Evolutionary conservation across 257 asterid genomes (phyloP), one percentile per base, ranked within the genome.

Genomic region (Solanum corneliomulleri): DNA sequence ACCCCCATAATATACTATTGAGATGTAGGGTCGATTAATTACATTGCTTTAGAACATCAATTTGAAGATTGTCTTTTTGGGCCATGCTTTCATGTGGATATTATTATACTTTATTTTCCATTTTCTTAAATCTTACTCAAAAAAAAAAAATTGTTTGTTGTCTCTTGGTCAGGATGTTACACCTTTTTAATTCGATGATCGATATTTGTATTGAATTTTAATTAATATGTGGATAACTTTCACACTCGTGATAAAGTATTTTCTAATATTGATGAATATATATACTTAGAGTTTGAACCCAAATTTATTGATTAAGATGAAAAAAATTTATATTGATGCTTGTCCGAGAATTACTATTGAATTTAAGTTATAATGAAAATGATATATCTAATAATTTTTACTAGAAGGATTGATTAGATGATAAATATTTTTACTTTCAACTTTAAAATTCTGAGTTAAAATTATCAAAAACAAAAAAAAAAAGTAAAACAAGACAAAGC

Each of bases 71-170:
- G 80, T 42, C 58, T 11, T 41, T 18, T 66, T 27, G 80, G 66
- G 44, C 87, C 87, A 84, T 45, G 14, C 33, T 27, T 66, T 68
- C 87, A 84, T 41, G 87, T 84, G 87, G 66, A 66, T 66, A 84
- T 84, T 5, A 68, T 39, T 31, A 39, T 84, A 5, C 31, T 37
- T 84, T 25, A 3, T 66, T 66, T 60, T 23, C 25, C 42, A 78
- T 47, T 84, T 70, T 69, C 64, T 66, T 84, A 42, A 84, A 41
- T 66, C 7, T 10, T 29, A 35, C 60, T 47, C 69, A 45, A 80
- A 1, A 6, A 45, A 80, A 1, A 6, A 31, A 31, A 6, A 1
- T 45, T 25, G 27, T 45, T 45, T 78, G 84, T 45, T 78, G 62
- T 16, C 84, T 16, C 27, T 35, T 27, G 23, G 66, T 45, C 62